These are phyloP conservation scores for Aspergillus nanangensis DNA, from an alignment of 495 filamentous ascomycete species.

Conservation along the genomic window DNA sequence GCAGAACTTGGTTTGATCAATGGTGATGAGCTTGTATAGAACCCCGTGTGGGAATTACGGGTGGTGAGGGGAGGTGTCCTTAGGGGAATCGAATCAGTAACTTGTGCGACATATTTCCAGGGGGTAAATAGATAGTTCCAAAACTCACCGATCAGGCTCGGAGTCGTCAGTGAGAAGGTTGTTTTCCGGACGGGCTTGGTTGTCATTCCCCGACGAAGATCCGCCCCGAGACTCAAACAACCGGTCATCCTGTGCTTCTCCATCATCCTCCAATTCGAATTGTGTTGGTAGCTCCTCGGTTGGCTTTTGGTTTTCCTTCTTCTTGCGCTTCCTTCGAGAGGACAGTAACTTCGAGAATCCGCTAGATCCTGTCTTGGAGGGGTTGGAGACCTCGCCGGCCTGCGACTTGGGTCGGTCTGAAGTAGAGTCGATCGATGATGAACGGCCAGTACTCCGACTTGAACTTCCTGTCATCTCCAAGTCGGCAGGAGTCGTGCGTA, in stretches of 20 bases:
- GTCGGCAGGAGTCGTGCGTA: conserved; percentile 29
- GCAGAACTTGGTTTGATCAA: conserved; percentile 58
- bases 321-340: conserved; percentile 40
- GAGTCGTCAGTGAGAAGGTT: conserved; percentile 68
- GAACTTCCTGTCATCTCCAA: conserved; percentile 30
- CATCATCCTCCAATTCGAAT: conserved; percentile 15
- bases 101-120: not conserved
- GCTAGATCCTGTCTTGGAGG: conserved; percentile 32
- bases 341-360: conserved; percentile 53
- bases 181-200: conserved; percentile 24
- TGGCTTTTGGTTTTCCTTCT: conserved; percentile 28
- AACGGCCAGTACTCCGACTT: conserved; percentile 37
- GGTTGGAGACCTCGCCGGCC: conserved; percentile 31
- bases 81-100: conserved; percentile 7
- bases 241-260: conserved; percentile 18
- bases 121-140: not conserved
- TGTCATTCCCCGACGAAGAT: conserved; percentile 19
- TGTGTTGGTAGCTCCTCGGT: conserved; percentile 20
- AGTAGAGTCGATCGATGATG: conserved; percentile 40
- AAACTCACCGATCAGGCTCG: conserved; percentile 63
- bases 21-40: conserved; percentile 79
- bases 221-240: conserved; percentile 24
- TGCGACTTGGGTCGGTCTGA: conserved; percentile 40
- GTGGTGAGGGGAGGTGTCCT: conserved; percentile 62
- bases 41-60: conserved; percentile 72